Evolutionary conservation across 2,329 filamentous ascomycete genomes (phyloP), one percentile per base, ranked within the genome.

Genomic region (Talaromyces sp.): DNA sequence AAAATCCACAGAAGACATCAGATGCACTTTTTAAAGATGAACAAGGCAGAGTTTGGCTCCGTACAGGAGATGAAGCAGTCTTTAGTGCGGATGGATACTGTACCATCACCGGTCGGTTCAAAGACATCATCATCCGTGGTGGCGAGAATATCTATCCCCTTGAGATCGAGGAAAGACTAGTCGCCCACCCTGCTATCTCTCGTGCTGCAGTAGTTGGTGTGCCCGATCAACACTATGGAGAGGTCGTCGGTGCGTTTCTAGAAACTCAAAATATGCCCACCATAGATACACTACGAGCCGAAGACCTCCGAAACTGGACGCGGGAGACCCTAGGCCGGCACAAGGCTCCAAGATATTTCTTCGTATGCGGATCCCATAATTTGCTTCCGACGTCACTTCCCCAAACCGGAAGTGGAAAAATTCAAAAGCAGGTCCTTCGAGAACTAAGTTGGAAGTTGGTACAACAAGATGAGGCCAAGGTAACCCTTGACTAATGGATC

Each of bases 111-210:
- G 89, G 89, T 0, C 80, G 89, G 21, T 90, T 90, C 75, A 91
- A 91, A 76, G 89, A 92, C 62, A 90, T 91, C 38, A 90, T 91
- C 61, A 91, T 91, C 62, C 80, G 89, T 67, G 89, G 88, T 58
- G 88, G 88, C 54, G 88, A 90, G 73, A 91, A 91, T 73, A 82
- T 84, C 56, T 89, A 90, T 69, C 89, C 89, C 1, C 81, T 90
- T 24, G 88, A 91, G 70, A 90, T 91, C 62, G 89, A 91, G 73
- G 87, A 90, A 71, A 82, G 88, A 2, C 80, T 91, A n/a, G 77
- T 86, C 52, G 80, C 81, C 1, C 89, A 91, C 71, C 81, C 85
- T 0, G 76, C 80, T 1, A 81, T 91, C 29, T 72, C 79, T 1
- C 78, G 84, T n/a, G 88, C 88, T 14, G 82, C 89, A 54, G 88